Conservation (phyloP, 805 yeast species). For the Metschnikowia henanensis region DNA sequence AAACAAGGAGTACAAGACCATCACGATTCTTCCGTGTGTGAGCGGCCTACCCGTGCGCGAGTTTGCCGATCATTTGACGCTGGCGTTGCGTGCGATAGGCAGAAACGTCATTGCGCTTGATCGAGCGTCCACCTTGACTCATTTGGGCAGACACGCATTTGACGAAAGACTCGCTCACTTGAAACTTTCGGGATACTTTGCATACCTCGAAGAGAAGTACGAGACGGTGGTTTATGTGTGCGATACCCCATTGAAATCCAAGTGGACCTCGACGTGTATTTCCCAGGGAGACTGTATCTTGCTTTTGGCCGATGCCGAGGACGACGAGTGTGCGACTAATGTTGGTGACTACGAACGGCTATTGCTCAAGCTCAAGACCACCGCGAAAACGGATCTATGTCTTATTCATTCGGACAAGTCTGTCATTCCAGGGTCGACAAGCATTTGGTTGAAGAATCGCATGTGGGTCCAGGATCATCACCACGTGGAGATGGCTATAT, state of each 20-base stretch:
- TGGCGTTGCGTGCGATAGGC: constrained; percentile 73
- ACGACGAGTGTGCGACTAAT: constrained; percentile 53
- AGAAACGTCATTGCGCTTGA: constrained; percentile 76
- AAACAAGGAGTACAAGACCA: constrained; percentile 66
- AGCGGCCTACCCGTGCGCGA: constrained; percentile 83
- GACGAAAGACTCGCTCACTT: constrained; percentile 76
- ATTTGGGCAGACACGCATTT: constrained; percentile 90
- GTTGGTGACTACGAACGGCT: constrained; percentile 86
- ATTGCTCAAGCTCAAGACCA: constrained; percentile 69
- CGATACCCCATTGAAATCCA: constrained; percentile 77
- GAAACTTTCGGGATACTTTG: constrained; percentile 85
- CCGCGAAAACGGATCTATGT: constrained; percentile 86
- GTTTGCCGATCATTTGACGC: constrained; percentile 72
- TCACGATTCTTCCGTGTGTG: constrained; percentile 79
- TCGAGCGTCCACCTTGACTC: constrained; percentile 75
- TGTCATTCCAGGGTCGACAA: constrained; percentile 84
- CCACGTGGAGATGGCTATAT: constrained; percentile 71
- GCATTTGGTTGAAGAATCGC: constrained; percentile 79
- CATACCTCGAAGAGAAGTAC: constrained; percentile 86
- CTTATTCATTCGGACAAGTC: constrained; percentile 78
- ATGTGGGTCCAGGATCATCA: constrained; percentile 94
- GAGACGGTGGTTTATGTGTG: constrained; percentile 89
- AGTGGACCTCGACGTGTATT: constrained; percentile 92
- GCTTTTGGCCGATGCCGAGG: constrained; percentile 79
- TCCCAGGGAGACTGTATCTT: constrained; percentile 95